These are phyloP conservation scores for Fusarium kyushuense DNA, from an alignment of 2,329 filamentous ascomycete genomes.

Conservation along the genomic window DNA sequence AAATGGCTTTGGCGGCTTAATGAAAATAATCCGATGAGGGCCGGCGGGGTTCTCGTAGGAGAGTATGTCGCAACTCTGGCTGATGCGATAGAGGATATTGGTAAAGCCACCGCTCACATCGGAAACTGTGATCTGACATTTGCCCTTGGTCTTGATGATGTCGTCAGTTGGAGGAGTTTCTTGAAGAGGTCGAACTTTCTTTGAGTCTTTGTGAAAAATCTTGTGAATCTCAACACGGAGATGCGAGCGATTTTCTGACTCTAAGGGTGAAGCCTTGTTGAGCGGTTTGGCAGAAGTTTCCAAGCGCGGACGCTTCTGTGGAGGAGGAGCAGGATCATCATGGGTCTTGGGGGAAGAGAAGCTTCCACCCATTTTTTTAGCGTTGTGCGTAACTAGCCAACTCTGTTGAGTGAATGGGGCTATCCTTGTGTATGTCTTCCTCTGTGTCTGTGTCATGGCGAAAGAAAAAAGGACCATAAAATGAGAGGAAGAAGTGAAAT, in stretches of 20 bases:
- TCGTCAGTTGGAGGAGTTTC: constrained; percentile 48
- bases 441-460: constrained; percentile 65
- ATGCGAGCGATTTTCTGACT: constrained; percentile 54
- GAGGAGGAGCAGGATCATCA: constrained; percentile 56
- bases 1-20: constrained; percentile 64
- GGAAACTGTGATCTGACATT: constrained; percentile 55
- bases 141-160: constrained; percentile 51
- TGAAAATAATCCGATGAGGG: constrained; percentile 60
- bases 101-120: constrained; percentile 53
- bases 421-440: constrained; percentile 60
- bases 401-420: constrained; percentile 68
- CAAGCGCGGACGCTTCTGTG: constrained; percentile 65
- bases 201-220: constrained; percentile 63
- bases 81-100: constrained; percentile 65
- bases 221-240: constrained; percentile 67
- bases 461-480: constrained; percentile 52
- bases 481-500: constrained; percentile 34
- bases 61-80: constrained; percentile 65
- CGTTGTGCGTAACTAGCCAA: constrained; percentile 62
- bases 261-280: constrained; percentile 48
- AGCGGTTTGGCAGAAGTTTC: constrained; percentile 55
- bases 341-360: constrained; percentile 50
- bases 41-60: constrained; percentile 62
- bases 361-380: constrained; percentile 58
- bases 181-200: constrained; percentile 51